These are phyloP conservation scores for Rhodofomes roseus DNA, from an alignment of 1,284 basidiomycete species.

Conservation along the genomic window DNA sequence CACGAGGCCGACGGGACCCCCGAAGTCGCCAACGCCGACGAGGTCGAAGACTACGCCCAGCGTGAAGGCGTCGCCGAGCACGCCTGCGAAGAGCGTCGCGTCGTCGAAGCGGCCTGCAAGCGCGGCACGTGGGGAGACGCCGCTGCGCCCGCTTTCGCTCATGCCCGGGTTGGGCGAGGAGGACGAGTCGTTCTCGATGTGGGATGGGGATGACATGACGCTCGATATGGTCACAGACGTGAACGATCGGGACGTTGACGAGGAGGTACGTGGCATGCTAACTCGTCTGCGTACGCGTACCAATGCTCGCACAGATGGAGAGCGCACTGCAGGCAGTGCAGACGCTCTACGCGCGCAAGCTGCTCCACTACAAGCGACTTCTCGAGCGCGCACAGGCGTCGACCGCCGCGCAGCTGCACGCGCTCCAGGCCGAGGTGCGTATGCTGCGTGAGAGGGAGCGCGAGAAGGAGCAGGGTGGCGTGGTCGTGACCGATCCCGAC, in stretches of 20 bases:
- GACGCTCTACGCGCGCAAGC: constrained; percentile 57
- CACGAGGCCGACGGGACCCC: constrained; percentile 15
- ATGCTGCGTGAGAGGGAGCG: constrained; percentile 44
- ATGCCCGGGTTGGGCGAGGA: constrained; percentile 13
- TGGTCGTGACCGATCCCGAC: constrained; percentile 12
- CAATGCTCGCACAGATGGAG: constrained; percentile 44
- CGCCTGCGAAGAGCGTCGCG: constrained; percentile 11
- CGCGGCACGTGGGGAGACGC: constrained; percentile 12
- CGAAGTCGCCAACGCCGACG: constrained; percentile 1
- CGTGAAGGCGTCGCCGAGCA: constrained; percentile 15
- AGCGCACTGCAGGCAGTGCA: constrained; percentile 50
- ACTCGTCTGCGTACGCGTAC: not conserved
- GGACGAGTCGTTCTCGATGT: constrained; percentile 26
- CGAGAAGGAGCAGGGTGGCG: constrained; percentile 22
- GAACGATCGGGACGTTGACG: constrained; percentile 62
- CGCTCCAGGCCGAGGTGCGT: constrained; percentile 70
- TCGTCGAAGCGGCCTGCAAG: not conserved
- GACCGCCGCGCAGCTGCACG: constrained; percentile 73
- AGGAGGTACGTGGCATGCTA: constrained; percentile 46
- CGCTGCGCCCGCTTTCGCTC: constrained; percentile 14
- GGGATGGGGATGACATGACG: constrained; percentile 41
- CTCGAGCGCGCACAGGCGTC: constrained; percentile 74
- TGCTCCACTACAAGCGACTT: constrained; percentile 70
- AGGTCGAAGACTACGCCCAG: constrained; percentile 10
- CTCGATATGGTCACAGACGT: constrained; percentile 70